Conservation (phyloP, 805 yeast genomes). For the Kregervanrija delftensis region DNA sequence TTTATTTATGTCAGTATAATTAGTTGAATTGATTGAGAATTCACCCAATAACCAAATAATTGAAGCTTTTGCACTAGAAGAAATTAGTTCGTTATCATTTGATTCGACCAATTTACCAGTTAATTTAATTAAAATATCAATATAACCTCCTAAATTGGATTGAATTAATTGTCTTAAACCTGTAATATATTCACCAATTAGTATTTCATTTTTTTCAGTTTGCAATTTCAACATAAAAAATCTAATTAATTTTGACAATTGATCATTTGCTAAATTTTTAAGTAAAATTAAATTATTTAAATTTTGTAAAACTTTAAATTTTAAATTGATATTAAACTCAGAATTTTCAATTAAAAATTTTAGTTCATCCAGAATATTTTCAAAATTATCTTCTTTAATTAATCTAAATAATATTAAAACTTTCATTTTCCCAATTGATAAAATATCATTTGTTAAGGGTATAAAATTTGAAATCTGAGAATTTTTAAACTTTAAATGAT, state of each 20-base stretch:
- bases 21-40: conserved; percentile 32
- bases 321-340: conserved; percentile 14
- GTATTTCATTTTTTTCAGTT: conserved; percentile 17
- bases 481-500: conserved; percentile 30
- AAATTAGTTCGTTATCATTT: conserved; percentile 4
- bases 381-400: conserved; percentile 46
- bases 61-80: conserved; percentile 59
- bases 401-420: conserved; percentile 54
- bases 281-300: conserved; percentile 29
- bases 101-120: conserved; percentile 20
- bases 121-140: conserved; percentile 49
- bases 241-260: conserved; percentile 47
- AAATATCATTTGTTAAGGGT: conserved; percentile 48
- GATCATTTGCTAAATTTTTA: conserved; percentile 29
- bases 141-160: conserved; percentile 45
- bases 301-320: conserved; percentile 48
- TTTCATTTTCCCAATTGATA: conserved; percentile 41
- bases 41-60: conserved; percentile 92
- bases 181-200: conserved; percentile 61
- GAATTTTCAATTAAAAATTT: conserved; percentile 43
- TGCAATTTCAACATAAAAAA: conserved; percentile 50
- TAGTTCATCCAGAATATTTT: conserved; percentile 50
- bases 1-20: neutral
- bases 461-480: conserved; percentile 41
- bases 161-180: conserved; percentile 71